A percentile compares a stretch with the other conserved stretches of the same genome.
Conservation (phyloP, 1,284 basidiomycete species). For the Schizophyllum commune region DNA sequence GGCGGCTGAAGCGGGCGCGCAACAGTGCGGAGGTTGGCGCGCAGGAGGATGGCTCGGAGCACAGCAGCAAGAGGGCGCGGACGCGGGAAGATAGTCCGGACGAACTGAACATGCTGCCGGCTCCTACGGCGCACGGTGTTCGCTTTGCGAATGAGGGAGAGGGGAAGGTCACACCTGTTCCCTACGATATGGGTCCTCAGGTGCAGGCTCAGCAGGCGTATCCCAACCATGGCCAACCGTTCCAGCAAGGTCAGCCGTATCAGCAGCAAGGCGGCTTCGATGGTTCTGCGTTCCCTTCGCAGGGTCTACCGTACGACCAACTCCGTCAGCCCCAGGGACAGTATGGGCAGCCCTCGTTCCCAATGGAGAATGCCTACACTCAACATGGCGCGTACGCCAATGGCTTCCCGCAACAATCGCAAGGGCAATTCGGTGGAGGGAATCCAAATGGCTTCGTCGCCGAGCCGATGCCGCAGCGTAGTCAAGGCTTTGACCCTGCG, state of each 20-base stretch:
- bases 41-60: constrained; percentile 45
- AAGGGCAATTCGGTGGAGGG: background rate
- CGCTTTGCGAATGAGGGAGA: constrained; percentile 10
- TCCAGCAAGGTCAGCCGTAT: background rate
- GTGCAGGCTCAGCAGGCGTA: background rate
- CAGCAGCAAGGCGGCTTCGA: background rate
- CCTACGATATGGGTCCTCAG: background rate
- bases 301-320: background rate
- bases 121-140: constrained; percentile 17
- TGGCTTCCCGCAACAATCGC: background rate
- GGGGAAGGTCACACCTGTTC: background rate
- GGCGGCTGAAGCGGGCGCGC: constrained; percentile 63
- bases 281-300: background rate
- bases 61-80: constrained; percentile 50
- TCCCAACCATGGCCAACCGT: background rate
- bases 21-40: constrained; percentile 20
- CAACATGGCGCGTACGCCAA: background rate
- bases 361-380: background rate
- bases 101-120: constrained; percentile 37
- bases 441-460: background rate
- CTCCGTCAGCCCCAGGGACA: too few relatives aligned
- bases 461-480: constrained; percentile 17
- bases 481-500: constrained; percentile 43
- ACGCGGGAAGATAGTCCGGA: constrained; percentile 31
- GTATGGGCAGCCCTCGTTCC: background rate